Conservation (phyloP, 2,329 filamentous ascomycete species). For the Apiospora kogelbergensis region DNA sequence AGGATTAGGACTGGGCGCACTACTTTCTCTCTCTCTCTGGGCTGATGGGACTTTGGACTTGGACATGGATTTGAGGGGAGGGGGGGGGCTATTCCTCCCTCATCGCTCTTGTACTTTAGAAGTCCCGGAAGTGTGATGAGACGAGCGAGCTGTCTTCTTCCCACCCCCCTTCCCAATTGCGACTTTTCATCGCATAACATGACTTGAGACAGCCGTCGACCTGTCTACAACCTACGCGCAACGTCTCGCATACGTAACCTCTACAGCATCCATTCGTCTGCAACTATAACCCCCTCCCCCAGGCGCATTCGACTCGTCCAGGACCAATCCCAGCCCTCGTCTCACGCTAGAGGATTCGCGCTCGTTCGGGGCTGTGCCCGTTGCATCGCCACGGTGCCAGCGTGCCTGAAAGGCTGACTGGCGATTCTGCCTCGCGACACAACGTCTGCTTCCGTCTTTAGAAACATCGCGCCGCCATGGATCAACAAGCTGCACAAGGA, state of each 20-base stretch:
- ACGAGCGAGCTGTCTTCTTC: constrained; percentile 6
- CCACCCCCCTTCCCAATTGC: constrained; percentile 4
- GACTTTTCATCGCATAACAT: constrained; percentile 7
- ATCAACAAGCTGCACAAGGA: constrained; percentile 15
- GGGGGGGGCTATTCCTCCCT: background rate
- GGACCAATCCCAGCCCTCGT: constrained; percentile 10
- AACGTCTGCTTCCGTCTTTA: constrained; percentile 15
- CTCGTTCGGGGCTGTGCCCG: constrained; percentile 16
- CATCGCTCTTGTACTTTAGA: background rate
- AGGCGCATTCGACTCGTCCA: background rate
- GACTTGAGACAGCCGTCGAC: background rate
- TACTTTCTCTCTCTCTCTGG: background rate
- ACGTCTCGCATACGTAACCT: constrained; percentile 12
- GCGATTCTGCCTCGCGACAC: constrained; percentile 17
- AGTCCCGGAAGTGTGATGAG: constrained; percentile 9
- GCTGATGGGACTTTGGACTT: too few relatives aligned
- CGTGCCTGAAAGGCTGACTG: constrained; percentile 17
- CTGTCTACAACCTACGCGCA: constrained; percentile 7
- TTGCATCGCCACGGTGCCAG: constrained; percentile 17
- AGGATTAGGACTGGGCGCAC: constrained; percentile 5
- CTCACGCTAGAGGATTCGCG: constrained; percentile 14
- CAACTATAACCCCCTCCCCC: background rate
- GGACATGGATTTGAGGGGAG: background rate
- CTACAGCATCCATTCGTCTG: background rate
- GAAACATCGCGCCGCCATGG: constrained; percentile 16